Conservation (phyloP, 2,329 filamentous ascomycete species). For the Paraphaeosphaeria sporulosa region DNA sequence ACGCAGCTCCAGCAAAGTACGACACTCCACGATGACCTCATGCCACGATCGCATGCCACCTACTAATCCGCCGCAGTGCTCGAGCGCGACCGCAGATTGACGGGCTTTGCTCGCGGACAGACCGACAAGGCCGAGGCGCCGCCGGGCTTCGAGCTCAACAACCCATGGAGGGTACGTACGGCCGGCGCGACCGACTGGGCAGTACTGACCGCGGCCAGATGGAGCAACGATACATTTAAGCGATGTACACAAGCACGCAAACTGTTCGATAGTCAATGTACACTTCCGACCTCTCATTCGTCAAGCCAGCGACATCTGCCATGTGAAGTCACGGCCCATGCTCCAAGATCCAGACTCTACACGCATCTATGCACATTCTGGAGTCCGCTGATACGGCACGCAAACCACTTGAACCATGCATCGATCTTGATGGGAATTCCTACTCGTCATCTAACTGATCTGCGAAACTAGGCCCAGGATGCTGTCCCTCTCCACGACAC, state of each 20-base stretch:
- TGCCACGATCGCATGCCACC: constrained; percentile 30
- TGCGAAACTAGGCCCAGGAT: constrained; percentile 48
- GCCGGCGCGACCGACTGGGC: neutral
- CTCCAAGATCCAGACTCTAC: neutral
- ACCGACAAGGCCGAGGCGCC: constrained; percentile 66
- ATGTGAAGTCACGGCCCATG: neutral
- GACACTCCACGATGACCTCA: constrained; percentile 44
- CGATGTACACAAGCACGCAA: constrained; percentile 15
- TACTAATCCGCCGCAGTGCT: constrained; percentile 61
- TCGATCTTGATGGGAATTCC: constrained; percentile 19
- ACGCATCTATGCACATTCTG: neutral
- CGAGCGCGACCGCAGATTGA: constrained; percentile 70
- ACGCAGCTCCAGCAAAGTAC: constrained; percentile 62
- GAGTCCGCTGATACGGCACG: neutral
- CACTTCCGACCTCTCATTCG: neutral
- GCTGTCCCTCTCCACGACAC: constrained; percentile 45
- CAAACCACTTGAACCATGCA: neutral
- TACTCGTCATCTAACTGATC: constrained; percentile 30
- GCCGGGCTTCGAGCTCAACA: constrained; percentile 70
- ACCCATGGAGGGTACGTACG: constrained; percentile 69
- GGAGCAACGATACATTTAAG: constrained; percentile 49
- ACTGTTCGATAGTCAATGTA: constrained; percentile 20
- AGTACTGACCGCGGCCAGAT: constrained; percentile 42
- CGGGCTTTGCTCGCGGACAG: constrained; percentile 67
- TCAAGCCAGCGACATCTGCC: neutral